These are phyloP conservation scores for Hypoxylon sp. DNA, from an alignment of 2,329 filamentous ascomycete genomes.

Conservation along the genomic window DNA sequence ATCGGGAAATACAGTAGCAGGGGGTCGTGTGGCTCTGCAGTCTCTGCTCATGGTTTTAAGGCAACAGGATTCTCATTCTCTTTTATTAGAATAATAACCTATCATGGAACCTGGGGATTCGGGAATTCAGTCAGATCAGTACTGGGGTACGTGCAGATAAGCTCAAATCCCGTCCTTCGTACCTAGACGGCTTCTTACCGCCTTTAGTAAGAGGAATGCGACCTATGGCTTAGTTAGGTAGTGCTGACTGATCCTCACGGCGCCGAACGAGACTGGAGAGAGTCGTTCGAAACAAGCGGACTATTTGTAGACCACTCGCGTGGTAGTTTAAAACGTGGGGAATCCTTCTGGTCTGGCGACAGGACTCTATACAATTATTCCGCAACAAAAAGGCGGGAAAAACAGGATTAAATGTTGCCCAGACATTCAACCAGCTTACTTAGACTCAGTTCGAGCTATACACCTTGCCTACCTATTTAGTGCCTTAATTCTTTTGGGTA, in stretches of 20 bases:
- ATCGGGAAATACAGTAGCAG: constrained; percentile 14
- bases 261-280: not conserved
- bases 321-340: constrained; percentile 23
- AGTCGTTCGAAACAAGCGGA: constrained; percentile 7
- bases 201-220: constrained; percentile 16
- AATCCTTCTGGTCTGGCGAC: constrained; percentile 10
- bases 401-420: not conserved
- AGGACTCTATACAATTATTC: constrained; percentile 1
- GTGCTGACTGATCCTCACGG: constrained; percentile 31
- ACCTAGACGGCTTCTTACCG: constrained; percentile 1
- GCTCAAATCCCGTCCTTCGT: constrained; percentile 16
- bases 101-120: constrained; percentile 21
- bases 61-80: constrained; percentile 30
- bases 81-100: constrained; percentile 26
- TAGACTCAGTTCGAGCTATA: constrained; percentile 21
- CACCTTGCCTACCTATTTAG: constrained; percentile 6
- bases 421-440: constrained; percentile 16
- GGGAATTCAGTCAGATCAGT: constrained; percentile 11
- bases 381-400: constrained; percentile 4
- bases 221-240: constrained; percentile 16
- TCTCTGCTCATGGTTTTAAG: constrained; percentile 15
- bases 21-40: constrained; percentile 19
- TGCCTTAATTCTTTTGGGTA: constrained; percentile 2
- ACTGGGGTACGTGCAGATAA: constrained; percentile 23
- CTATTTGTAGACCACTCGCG: constrained; percentile 15